Evolutionary conservation across 2,329 filamentous ascomycete species (phyloP), one percentile per base, ranked within the genome.

Genomic region (Alternaria rosae): DNA sequence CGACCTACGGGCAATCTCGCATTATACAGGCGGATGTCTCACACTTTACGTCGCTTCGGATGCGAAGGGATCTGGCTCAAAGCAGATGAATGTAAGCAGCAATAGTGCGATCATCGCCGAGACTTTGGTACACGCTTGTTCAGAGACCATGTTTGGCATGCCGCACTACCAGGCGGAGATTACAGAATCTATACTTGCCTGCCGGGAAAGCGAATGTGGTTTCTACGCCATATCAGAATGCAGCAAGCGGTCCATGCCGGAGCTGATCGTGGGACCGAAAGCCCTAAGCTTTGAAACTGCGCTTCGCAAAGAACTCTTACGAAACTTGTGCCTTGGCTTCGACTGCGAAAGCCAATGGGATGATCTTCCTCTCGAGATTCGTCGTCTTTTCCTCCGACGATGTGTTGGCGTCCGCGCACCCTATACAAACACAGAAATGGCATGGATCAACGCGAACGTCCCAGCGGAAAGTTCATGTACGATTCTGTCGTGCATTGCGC

Each of bases 341-440:
- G 79, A 86, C 42, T 79, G 79, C 50, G 84, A 87, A 55, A 79
- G 78, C 10, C 78, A 85, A 28, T 87, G 85, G 85, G 85, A 87
- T 38, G 74, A 69, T 23, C 72, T 87, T 11, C 83, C 85, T 4
- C 69, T 78, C 15, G 76, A 81, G 8, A 80, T 86, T 57, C 79
- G 85, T 45, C 72, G 75, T n/a, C 69, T 83, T 7, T 75, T 86
- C 20, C 70, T 86, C 3, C 74, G 77, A 50, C 79, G 84, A 57
- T 85, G 82, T 60, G 70, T 82, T 20, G 84, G 84, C 7, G 76
- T 80, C 26, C 74, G 78, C 9, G 79, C 77, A 47, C 69, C 73
- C 21, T 72, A 85, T n/a, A 78, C 80, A 0, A 78, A 80, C 12
- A 73, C 67, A 4, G 76, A 83, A 47, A 75, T 78, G 62, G 70